Conservation (phyloP, 148 eudicot species). For the Vaccinium corymbosum region DNA sequence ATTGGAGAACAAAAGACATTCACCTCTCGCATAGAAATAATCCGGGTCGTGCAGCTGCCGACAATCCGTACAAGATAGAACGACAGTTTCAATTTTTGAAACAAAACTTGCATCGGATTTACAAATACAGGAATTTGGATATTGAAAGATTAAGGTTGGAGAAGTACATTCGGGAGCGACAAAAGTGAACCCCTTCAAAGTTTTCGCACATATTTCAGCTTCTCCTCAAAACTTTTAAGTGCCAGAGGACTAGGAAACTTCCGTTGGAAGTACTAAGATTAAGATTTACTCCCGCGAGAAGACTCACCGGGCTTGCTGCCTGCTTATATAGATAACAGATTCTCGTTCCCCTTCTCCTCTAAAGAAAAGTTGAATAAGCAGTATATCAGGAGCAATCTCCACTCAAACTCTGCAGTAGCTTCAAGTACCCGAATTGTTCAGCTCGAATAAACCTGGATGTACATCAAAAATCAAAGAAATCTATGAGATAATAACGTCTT, state of each 20-base stretch:
- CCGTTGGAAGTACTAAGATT: no score
- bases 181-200: no score
- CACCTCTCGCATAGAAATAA: background rate
- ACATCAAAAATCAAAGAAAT: background rate
- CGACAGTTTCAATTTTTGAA: background rate
- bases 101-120: background rate
- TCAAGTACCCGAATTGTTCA: constrained; percentile 68
- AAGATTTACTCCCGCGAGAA: background rate
- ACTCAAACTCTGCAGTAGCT: constrained; percentile 62
- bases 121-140: background rate
- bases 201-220: no score
- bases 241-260: background rate
- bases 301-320: background rate
- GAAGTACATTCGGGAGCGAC: no score
- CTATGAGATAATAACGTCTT: background rate
- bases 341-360: background rate
- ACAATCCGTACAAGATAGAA: background rate
- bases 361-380: background rate
- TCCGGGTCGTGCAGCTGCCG: no score
- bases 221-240: background rate
- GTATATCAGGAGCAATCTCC: constrained; percentile 51
- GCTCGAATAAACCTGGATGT: constrained; percentile 66
- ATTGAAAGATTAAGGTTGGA: background rate
- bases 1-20: no score
- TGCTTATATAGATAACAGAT: background rate